These are phyloP conservation scores for Sugiyamaella mastotermitis DNA, from an alignment of 805 yeast genomes.

Conservation along the genomic window DNA sequence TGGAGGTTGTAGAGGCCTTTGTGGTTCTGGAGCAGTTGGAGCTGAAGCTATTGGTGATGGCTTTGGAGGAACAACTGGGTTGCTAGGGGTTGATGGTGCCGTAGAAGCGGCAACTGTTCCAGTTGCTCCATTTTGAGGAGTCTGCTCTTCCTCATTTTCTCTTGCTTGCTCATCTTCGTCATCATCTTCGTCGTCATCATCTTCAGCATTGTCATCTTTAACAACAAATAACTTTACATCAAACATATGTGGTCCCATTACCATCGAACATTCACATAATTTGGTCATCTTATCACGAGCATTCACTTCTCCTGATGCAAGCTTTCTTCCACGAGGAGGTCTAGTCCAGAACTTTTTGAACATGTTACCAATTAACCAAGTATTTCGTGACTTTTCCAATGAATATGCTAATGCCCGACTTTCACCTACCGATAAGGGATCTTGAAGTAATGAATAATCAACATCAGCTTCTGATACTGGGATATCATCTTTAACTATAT, in stretches of 20 bases:
- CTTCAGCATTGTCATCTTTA: constrained; percentile 52
- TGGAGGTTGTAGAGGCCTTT: no score
- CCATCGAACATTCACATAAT: constrained; percentile 66
- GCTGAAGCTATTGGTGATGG: constrained; percentile 1
- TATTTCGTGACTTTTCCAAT: constrained; percentile 62
- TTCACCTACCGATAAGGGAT: constrained; percentile 66
- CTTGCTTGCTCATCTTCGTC: constrained; percentile 2
- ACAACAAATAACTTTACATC: constrained; percentile 74
- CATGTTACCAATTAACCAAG: constrained; percentile 60
- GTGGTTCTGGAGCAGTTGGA: not conserved
- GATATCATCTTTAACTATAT: constrained; percentile 54
- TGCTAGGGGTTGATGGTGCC: constrained; percentile 2
- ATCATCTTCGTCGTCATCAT: constrained; percentile 1
- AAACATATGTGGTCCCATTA: constrained; percentile 79
- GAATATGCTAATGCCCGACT: constrained; percentile 46
- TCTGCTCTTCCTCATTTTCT: not conserved
- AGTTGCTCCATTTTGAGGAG: not conserved
- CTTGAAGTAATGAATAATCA: constrained; percentile 53
- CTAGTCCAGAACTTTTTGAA: constrained; percentile 79
- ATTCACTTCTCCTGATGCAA: constrained; percentile 39
- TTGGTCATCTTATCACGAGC: constrained; percentile 86
- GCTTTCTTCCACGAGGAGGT: constrained; percentile 51
- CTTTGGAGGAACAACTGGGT: not conserved
- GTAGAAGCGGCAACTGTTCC: constrained; percentile 1
- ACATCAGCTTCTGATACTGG: constrained; percentile 67